Evolutionary conservation across 805 yeast species (phyloP), one percentile per base, ranked within the genome.

Genomic region (Yarrowia divulgata): DNA sequence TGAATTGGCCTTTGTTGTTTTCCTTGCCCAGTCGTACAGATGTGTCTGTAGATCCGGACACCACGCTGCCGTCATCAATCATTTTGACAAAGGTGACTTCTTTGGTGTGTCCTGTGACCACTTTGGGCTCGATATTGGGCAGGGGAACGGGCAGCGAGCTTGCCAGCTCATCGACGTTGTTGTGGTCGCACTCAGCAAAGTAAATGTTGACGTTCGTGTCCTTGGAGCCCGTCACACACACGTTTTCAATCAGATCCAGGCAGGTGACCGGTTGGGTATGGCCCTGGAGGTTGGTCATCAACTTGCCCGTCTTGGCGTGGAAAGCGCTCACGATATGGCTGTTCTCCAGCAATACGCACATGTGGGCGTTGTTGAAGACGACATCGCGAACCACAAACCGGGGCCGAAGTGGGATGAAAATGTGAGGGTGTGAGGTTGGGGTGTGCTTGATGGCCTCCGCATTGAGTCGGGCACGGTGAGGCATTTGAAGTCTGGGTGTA

Each of bases 221-320:
- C 48, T 40, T 57, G 6, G 63, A 57, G 37, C 63, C 63, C 8
- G 63, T 57, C 12, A n/a, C 63, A n/a, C 63, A 57, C 5, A 57
- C 63, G 34, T 57, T n/a, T 57, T 40, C 48, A n/a, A 40, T 42
- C 39, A 57, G 48, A 16, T 57, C 63, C 16, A 57, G 46, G 14
- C 63, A 57, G 29, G 63, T 29, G 13, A 57, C 63, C 1, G 63
- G 48, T 37, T 23, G 37, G n/a, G 48, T 57, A 29, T 57, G 63
- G 48, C 63, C 63, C 48, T 40, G 48, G 9, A 57, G 48, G 9
- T 57, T 57, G 48, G 63, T 57, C 63, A 57, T 57, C n/a, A 57
- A 39, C 48, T 42, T 40, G 37, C 48, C 63, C 9, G 63, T 40
- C 12, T 42, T 57, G n/a, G 48, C n/a, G 48, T 57, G 63, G 16